Base-by-base conservation (phyloP, 2,329 filamentous ascomycete genomes). In the Cryphonectria parasitica region DNA sequence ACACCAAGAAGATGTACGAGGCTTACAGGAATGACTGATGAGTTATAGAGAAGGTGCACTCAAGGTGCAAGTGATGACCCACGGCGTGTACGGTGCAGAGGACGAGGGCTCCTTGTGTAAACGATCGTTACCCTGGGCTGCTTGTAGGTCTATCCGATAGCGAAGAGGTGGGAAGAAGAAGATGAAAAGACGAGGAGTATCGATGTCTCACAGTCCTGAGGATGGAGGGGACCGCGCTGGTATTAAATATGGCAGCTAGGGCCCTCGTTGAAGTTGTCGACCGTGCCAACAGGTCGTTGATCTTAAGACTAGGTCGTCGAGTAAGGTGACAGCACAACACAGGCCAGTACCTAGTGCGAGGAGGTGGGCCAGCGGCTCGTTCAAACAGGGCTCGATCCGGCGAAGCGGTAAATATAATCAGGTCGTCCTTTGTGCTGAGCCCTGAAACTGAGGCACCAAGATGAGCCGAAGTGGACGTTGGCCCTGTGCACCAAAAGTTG, bases 211-310 rank as follows among this genome's bases (percentile, higher is more conserved):
- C 36, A 28, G 3, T 10, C 13, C 31, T 39, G 13, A 39, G 25
- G 34, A 64, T 1, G 34, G 28, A 25, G 36, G 61, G 61, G 39
- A 39, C n/a, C 61, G 28, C n/a, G 19, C 61, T 5, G n/a, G 36
- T n/a, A 64, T 64, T 64, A 17, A 64, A 64, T 64, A 39, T 64
- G n/a, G 13, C 61, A 19, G 61, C n/a, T 7, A 6, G n/a, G 39
- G 61, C n/a, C 25, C 31, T n/a, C 36, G 34, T 19, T 19, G 39
- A 45, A 45, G 61, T 64, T 25, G 61, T 43, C 36, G 60, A 36
- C 19, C 22, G 25, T 11, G 15, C 41, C 54, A 56, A 31, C 25
- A 28, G 25, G 52, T 25, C n/a, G n/a, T 25, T 25, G 52, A 28
- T 13, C 11, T 13, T 25, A 28, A 25, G n/a, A 13, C 52, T 13